phyloP scores from a whole-genome alignment of 345 rosid species.

The Eucalyptus caleyi region DNA sequence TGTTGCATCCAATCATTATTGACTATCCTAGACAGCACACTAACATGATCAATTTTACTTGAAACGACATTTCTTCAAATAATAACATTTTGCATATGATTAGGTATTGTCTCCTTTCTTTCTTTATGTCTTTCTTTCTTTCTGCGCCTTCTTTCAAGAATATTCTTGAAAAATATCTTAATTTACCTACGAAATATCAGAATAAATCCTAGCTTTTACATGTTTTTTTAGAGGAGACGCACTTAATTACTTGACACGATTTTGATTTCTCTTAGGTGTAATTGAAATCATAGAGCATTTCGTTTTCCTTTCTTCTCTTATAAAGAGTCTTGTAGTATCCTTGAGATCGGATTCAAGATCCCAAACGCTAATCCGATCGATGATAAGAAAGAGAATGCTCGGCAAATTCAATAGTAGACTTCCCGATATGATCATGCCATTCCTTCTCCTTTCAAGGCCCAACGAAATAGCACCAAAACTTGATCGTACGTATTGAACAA shows the following conservation, averaged over 20 bases:
- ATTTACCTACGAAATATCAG: not conserved
- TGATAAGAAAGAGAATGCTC: not conserved
- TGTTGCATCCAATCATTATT: rapidly evolving
- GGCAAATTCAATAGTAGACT: not conserved
- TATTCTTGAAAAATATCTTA: not conserved
- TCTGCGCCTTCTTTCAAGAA: too few species aligned
- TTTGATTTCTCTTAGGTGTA: not conserved
- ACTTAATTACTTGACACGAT: not conserved
- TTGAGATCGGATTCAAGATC: not conserved
- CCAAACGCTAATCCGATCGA: not conserved
- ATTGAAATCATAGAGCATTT: not conserved
- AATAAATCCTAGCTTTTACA: not conserved
- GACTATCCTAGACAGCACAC: rapidly evolving
- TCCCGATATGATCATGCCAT: not conserved
- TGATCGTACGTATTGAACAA: not conserved
- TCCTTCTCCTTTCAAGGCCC: not conserved
- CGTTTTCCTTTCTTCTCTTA: not conserved
- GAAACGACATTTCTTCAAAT: not conserved
- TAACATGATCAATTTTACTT: rapidly evolving
- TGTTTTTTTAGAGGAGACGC: rapidly evolving
- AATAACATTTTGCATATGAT: not conserved
- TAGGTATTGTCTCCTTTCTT: too few species aligned
- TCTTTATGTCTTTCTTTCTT: too few species aligned
- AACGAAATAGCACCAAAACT: not conserved
- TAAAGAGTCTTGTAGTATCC: not conserved